These are phyloP conservation scores for Terana coerulea DNA, from an alignment of 768 basidiomycete species.

Conservation along the genomic window DNA sequence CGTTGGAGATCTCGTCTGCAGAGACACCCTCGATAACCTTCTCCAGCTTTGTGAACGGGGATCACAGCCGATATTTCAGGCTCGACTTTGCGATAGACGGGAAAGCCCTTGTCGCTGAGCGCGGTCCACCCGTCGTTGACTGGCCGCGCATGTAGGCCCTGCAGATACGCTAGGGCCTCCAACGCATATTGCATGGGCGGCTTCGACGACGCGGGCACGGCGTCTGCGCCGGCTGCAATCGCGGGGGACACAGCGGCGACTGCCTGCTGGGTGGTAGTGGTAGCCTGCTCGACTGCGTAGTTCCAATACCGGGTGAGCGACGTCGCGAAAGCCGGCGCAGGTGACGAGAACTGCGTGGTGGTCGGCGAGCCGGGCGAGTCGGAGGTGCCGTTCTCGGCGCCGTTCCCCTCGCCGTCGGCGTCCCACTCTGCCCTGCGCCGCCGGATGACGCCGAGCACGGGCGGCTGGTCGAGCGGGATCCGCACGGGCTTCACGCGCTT, in stretches of 20 bases:
- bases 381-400: constrained; percentile 11
- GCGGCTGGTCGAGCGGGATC: constrained; percentile 92
- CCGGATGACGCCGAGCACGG: constrained; percentile 68
- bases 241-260: constrained; percentile 73
- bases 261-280: constrained; percentile 70
- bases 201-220: constrained; percentile 51
- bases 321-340: constrained; percentile 64
- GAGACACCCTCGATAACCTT: constrained; percentile 93
- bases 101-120: constrained; percentile 71
- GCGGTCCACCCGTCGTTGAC: constrained; percentile 66
- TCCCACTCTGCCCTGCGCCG: constrained; percentile 72
- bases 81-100: constrained; percentile 71
- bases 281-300: constrained; percentile 72
- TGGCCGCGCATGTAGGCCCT: constrained; percentile 59
- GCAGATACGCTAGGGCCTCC: constrained; percentile 77
- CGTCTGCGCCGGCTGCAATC: constrained; percentile 35
- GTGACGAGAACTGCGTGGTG: constrained; percentile 39
- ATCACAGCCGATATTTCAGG: constrained; percentile 75
- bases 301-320: constrained; percentile 70
- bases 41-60: constrained; percentile 81
- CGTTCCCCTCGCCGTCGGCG: constrained; percentile 37
- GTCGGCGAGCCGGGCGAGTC: constrained; percentile 10
- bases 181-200: constrained; percentile 77
- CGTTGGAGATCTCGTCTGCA: constrained; percentile 82
- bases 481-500: constrained; percentile 84